A percentile compares a stretch with the other conserved stretches of the same genome.
These are phyloP conservation scores for Penicillium odoratum DNA, from an alignment of 495 filamentous ascomycete genomes.

Conservation along the genomic window DNA sequence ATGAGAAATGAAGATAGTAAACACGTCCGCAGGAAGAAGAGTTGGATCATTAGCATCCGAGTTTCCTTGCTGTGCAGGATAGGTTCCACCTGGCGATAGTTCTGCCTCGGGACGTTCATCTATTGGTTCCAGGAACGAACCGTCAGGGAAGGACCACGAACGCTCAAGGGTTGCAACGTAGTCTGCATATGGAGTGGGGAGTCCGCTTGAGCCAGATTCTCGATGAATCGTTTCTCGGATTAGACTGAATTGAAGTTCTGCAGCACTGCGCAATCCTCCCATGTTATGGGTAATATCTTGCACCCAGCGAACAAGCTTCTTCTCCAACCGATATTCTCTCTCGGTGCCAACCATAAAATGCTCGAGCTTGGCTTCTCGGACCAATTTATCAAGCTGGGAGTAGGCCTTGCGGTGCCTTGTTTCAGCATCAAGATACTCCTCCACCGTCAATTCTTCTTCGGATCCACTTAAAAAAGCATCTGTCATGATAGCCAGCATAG, in stretches of 20 bases:
- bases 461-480: conserved; percentile 82
- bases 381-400: conserved; percentile 70
- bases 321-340: conserved; percentile 75
- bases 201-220: conserved; percentile 18
- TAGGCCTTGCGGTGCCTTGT: conserved; percentile 68
- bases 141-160: conserved; percentile 41
- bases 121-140: conserved; percentile 57
- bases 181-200: conserved; percentile 10
- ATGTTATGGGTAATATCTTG: conserved; percentile 87
- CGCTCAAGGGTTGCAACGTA: conserved; percentile 26
- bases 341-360: conserved; percentile 85
- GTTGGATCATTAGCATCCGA: conserved; percentile 7
- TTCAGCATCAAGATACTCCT: conserved; percentile 65
- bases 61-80: conserved; percentile 16
- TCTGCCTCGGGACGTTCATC: conserved; percentile 67
- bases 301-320: conserved; percentile 77
- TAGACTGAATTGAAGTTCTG: conserved; percentile 82
- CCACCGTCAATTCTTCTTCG: conserved; percentile 69
- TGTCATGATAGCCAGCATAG: conserved; percentile 81
- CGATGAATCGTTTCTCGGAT: conserved; percentile 58
- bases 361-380: conserved; percentile 87
- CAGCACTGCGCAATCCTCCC: conserved; percentile 87
- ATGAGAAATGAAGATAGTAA: conserved; percentile 80
- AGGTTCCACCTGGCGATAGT: conserved; percentile 35
- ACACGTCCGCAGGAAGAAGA: conserved; percentile 72